Evolutionary conservation across 176 grass and related monocot genomes (phyloP).

Genomic region (Poa pratensis): DNA sequence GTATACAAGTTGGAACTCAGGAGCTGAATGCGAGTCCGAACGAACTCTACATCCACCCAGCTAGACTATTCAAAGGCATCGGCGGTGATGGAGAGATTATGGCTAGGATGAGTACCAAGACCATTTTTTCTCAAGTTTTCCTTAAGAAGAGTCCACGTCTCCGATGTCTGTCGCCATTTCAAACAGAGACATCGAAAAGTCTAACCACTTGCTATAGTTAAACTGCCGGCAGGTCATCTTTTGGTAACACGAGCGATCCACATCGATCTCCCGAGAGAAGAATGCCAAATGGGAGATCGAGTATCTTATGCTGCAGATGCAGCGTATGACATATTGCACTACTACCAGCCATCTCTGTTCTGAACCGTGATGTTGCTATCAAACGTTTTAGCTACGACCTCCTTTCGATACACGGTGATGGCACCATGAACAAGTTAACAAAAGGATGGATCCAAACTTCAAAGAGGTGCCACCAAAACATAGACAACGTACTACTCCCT

Average conservation of each 20-base stretch:
- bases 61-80: neutral
- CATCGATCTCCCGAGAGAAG: neutral
- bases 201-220: conserved; percentile 16
- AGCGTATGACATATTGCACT: neutral
- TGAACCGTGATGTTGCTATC: conserved; percentile 9
- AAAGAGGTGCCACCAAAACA: too few relatives aligned
- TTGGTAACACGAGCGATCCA: conserved; percentile 26
- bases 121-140: neutral
- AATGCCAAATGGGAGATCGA: conserved; percentile 36
- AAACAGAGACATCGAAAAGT: conserved; percentile 36
- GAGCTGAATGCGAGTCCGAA: conserved; percentile 5
- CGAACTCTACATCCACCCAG: neutral
- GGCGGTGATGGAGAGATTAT: neutral
- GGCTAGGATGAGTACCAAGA: neutral
- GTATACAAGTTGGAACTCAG: neutral
- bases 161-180: neutral
- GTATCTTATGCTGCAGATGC: conserved; percentile 7
- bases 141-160: neutral
- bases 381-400: neutral
- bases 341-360: neutral
- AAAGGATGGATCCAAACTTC: neutral
- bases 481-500: too few relatives aligned
- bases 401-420: conserved; percentile 33
- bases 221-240: conserved; percentile 9
- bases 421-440: conserved; percentile 38